Evolutionary conservation across 2,329 filamentous ascomycete genomes (phyloP).

Genomic region (Elsinoe arachidis): DNA sequence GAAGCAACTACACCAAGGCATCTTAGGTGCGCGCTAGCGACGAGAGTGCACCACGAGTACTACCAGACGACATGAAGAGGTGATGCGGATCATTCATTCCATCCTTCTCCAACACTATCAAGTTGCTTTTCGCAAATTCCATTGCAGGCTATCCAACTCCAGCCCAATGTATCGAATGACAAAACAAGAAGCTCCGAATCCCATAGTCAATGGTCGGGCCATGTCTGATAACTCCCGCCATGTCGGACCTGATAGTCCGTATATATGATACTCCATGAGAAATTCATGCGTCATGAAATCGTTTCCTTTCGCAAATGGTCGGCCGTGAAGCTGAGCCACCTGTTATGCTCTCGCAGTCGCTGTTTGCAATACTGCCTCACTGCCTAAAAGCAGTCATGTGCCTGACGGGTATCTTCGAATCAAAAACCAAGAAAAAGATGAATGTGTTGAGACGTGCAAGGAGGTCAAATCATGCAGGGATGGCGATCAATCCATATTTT

Average conservation of each 20-base stretch:
- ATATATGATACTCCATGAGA: neutral
- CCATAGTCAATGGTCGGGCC: neutral
- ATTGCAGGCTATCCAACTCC: neutral
- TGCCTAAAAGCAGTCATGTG: conserved; percentile 7
- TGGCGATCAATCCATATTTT: neutral
- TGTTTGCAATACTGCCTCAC: neutral
- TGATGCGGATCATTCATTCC: neutral
- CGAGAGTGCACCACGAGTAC: neutral
- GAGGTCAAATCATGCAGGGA: neutral
- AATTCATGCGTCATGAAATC: conserved; percentile 3
- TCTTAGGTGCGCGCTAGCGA: neutral
- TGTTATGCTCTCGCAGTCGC: neutral
- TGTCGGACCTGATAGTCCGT: conserved; percentile 4
- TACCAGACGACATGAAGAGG: too few relatives aligned
- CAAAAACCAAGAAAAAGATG: neutral
- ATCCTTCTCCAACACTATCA: neutral
- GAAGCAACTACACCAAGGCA: neutral
- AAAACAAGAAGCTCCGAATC: neutral
- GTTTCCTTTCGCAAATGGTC: neutral
- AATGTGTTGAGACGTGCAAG: neutral
- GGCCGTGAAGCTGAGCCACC: neutral
- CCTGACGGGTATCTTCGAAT: conserved; percentile 9
- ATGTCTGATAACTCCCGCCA: conserved; percentile 5
- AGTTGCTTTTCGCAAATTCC: neutral
- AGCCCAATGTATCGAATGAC: conserved; percentile 1